These are phyloP conservation scores for Radiomyces spectabilis DNA, from an alignment of 192 early-diverging fungal genomes.

Conservation along the genomic window DNA sequence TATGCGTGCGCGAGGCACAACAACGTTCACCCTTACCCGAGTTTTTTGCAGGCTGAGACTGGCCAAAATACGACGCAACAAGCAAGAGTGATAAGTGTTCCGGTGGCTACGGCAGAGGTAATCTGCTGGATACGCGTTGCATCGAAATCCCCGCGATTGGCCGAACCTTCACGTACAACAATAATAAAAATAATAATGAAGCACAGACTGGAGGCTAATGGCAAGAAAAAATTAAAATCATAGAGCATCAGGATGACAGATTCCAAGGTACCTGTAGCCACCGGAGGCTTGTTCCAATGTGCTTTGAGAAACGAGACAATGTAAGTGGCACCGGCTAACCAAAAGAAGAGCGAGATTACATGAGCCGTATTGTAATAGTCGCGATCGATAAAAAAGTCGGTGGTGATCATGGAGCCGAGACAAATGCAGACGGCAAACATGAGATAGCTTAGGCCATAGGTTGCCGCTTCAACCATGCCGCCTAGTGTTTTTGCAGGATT, in stretches of 20 bases:
- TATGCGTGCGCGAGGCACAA: background rate
- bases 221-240: background rate
- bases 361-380: constrained; percentile 28
- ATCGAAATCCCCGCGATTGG: constrained; percentile 30
- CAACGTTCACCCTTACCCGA: constrained; percentile 27
- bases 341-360: constrained; percentile 37
- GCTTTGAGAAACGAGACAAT: constrained; percentile 46
- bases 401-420: constrained; percentile 36
- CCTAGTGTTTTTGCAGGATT: constrained; percentile 71
- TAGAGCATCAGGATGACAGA: too few relatives aligned
- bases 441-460: constrained; percentile 28
- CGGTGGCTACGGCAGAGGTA: constrained; percentile 29
- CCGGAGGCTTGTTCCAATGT: constrained; percentile 41
- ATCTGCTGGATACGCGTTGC: constrained; percentile 33
- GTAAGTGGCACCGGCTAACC: constrained; percentile 47
- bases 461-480: constrained; percentile 49
- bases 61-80: constrained; percentile 46
- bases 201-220: constrained; percentile 32
- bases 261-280: constrained; percentile 44
- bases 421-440: constrained; percentile 34
- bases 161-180: constrained; percentile 38
- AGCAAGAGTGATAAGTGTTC: constrained; percentile 29
- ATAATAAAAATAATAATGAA: constrained; percentile 47
- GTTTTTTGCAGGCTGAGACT: constrained; percentile 38
- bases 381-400: constrained; percentile 40